Base-by-base conservation (phyloP, 495 filamentous ascomycete genomes). In the Aspergillus cristatus region DNA sequence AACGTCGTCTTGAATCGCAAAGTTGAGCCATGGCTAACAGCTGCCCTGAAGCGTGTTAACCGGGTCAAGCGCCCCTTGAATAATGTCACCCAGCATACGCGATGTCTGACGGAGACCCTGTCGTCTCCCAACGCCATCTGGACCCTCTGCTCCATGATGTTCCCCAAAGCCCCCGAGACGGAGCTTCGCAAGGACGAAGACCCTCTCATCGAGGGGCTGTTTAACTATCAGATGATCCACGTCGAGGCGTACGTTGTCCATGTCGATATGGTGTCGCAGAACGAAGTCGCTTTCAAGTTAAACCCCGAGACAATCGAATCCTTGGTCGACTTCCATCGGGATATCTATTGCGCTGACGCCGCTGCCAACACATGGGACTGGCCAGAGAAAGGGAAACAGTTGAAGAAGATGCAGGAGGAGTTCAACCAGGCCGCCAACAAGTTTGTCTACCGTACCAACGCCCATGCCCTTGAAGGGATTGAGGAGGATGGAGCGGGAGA, bases 171-270 rank as follows among this genome's bases (percentile, higher is more conserved):
- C 22, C 89, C 91, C 36, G 86, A 97, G 43, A 63, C 87, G 18
- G 85, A 97, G 50, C 73, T 97, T 47, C 74, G 76, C 53, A 85
- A 79, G 61, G 86, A 96, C 54, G 69, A 78, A 28, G 88, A 96
- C 58, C 85, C 89, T 31, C 68, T 96, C 40, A 71, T 94, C 46
- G 91, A 97, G 65, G 86, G 84, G 39, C 63, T 97, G 41, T 85
- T 84, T 74, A 94, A 94, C 71, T 90, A 86, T 60, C 84, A 94
- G 72, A 78, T 95, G 66, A 72, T 95, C 61, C 85, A 95, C 57
- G 73, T 97, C 45, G 89, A 97, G 65, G 93, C 91, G 34, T 99
- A 99, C 63, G 86, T 97, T 47, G 91, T 99, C 41, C 93, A 97
- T 63, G 87, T 99, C 62, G 91, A 99, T 67, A 91, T 99, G 85